Base-by-base conservation (phyloP, 441 rosid genomes). In the Hura crepitans region DNA sequence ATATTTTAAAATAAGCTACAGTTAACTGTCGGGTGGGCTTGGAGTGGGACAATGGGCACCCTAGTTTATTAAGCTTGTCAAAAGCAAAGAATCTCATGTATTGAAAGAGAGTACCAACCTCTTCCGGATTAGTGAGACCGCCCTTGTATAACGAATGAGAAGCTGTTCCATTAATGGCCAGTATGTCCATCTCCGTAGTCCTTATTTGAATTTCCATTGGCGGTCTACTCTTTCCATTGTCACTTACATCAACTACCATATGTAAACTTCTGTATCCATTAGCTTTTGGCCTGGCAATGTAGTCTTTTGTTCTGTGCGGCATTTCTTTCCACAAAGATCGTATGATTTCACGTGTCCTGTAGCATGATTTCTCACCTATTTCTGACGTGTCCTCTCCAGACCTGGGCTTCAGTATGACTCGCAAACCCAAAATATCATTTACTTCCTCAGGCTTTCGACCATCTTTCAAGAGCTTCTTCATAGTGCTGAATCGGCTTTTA, bases 141-240 rank as follows among this genome's bases (percentile, higher is more conserved):
- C 89, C 91, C 77, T 92, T 92, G 78, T 92, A 95, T 60, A 90
- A 77, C 31, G 97, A 87, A 85, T 95, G 96, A 17, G 99, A 89
- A 68, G 99, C 97, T 23, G 89, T 78, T 69, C 99, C 99, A 71
- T 85, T 93, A 30, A 81, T 88, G 53, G 99, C 97, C 70, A 79
- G 78, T 80, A 78, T 77, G 77, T 95, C 94, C 97, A 95, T 95
- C 72, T 90, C 96, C 28, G 65, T 65, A 60, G 97, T 90, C 66
- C 97, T 85, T 65, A 95, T 90, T 77, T 95, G 97, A 79, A 95
- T 87, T 72, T 95, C 99, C 99, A 95, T 90, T 59, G 81, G 82
- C 0, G 99, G 99, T 82, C 84, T 86, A 20, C 66, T 69, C 78
- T 70, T 79, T 72, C 82, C 86, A 55, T 77, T 74, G 66, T 89